phyloP scores from a whole-genome alignment of 495 filamentous ascomycete species.

The Hyaloscypha variabilis region DNA sequence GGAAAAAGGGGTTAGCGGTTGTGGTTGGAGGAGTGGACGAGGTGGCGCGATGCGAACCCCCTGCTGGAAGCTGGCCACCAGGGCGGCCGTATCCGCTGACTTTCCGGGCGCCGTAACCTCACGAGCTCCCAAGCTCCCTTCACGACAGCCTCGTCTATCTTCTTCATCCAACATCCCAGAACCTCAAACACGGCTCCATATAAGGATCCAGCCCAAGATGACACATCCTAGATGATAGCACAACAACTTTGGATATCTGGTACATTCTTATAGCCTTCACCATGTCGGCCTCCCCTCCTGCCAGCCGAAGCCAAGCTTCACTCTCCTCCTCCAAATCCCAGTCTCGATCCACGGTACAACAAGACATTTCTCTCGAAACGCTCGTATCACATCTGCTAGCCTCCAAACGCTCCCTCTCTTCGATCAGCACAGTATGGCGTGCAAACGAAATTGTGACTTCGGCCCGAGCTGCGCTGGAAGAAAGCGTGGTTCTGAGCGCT shows the following conservation, averaged over 20 bases:
- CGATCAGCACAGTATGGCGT: conserved; percentile 79
- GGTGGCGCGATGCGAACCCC: too few relatives aligned
- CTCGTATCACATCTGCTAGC: conserved; percentile 82
- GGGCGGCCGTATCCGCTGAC: too few relatives aligned
- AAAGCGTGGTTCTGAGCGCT: conserved; percentile 75
- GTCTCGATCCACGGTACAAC: conserved; percentile 20
- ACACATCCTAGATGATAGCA: neutral
- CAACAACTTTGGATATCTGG: neutral
- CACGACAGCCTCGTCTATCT: neutral
- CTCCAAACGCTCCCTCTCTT: conserved; percentile 89
- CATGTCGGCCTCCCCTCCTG: conserved; percentile 24
- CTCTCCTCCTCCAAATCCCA: conserved; percentile 27
- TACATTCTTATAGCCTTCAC: neutral
- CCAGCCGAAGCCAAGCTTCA: conserved; percentile 25
- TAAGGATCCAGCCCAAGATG: neutral
- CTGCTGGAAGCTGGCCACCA: too few relatives aligned
- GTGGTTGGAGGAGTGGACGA: too few relatives aligned
- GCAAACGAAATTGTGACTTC: conserved; percentile 85
- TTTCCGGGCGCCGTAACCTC: too few relatives aligned
- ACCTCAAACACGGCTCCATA: neutral
- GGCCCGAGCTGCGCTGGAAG: conserved; percentile 75
- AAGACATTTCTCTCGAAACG: conserved; percentile 60
- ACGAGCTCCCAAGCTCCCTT: too few relatives aligned
- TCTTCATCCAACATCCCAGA: neutral
- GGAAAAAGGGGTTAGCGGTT: too few relatives aligned